Conservation (phyloP, 177 flowering plant genomes). For the Tripterygium wilfordii region DNA sequence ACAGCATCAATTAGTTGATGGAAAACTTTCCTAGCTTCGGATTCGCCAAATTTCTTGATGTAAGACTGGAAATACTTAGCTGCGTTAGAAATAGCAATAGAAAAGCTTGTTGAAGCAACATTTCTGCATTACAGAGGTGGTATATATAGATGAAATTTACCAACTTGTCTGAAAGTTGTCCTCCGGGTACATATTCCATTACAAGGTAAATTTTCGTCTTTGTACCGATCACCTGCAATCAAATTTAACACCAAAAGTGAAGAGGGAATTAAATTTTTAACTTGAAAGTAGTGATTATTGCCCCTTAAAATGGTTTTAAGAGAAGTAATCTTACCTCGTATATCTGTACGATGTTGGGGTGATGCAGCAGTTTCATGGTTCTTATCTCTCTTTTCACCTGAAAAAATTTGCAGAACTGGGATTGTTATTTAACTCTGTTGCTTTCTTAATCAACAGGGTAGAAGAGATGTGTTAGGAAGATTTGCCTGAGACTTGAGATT, state of each 20-base stretch:
- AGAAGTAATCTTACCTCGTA: no score
- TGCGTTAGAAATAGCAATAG: no score
- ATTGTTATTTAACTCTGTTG: background rate
- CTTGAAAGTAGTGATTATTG: no score
- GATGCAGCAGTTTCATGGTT: constrained; percentile 79
- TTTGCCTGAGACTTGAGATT: constrained; percentile 55
- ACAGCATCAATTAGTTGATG: constrained; percentile 88
- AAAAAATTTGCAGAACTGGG: no score
- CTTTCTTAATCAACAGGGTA: background rate
- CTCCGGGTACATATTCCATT: constrained; percentile 78
- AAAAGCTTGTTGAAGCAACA: background rate
- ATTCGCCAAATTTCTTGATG: constrained; percentile 41
- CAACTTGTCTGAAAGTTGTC: constrained; percentile 67
- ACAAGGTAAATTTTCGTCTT: constrained; percentile 68
- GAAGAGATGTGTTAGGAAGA: background rate
- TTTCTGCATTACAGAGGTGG: background rate
- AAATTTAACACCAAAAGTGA: no score
- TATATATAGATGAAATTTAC: no score
- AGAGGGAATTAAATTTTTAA: no score
- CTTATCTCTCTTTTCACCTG: constrained; percentile 82
- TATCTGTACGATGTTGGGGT: constrained; percentile 72
- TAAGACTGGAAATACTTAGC: constrained; percentile 37
- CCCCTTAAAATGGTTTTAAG: no score
- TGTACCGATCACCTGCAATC: constrained; percentile 72
- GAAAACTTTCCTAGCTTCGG: constrained; percentile 70